These are phyloP conservation scores for Dioszegia aurantiaca DNA, from an alignment of 768 basidiomycete genomes.

Conservation along the genomic window DNA sequence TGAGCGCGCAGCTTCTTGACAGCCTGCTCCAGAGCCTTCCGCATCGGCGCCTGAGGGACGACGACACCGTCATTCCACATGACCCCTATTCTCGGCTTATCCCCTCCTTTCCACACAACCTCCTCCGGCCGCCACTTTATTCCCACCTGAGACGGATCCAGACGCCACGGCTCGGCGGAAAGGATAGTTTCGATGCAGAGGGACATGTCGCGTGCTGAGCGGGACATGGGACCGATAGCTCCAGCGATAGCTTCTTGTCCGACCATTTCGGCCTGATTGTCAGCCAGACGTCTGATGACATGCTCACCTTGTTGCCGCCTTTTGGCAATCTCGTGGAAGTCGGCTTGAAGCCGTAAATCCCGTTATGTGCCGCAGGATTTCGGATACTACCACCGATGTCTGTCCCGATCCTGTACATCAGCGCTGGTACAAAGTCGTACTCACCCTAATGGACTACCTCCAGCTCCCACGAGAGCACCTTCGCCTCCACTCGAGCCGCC, in stretches of 20 bases:
- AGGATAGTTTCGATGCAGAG: conserved; percentile 21
- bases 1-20: conserved; percentile 11
- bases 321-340: conserved; percentile 23
- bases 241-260: conserved; percentile 25
- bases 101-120: conserved; percentile 8
- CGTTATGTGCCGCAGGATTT: conserved; percentile 20
- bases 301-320: conserved; percentile 14
- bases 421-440: background rate
- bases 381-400: conserved; percentile 36
- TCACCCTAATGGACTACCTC: conserved; percentile 23
- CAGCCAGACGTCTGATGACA: background rate
- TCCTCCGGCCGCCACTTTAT: conserved; percentile 31
- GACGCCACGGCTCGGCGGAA: conserved; percentile 22
- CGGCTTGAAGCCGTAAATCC: conserved; percentile 38
- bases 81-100: conserved; percentile 24
- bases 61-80: conserved; percentile 44
- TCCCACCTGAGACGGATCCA: conserved; percentile 11
- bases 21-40: conserved; percentile 54
- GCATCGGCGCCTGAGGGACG: conserved; percentile 27
- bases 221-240: conserved; percentile 27
- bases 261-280: conserved; percentile 6
- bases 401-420: conserved; percentile 22
- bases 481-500: conserved; percentile 46
- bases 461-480: conserved; percentile 28
- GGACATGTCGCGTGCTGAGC: conserved; percentile 25